phyloP scores from a whole-genome alignment of 208 protist genomes.

The Trypanosoma congolense region DNA sequence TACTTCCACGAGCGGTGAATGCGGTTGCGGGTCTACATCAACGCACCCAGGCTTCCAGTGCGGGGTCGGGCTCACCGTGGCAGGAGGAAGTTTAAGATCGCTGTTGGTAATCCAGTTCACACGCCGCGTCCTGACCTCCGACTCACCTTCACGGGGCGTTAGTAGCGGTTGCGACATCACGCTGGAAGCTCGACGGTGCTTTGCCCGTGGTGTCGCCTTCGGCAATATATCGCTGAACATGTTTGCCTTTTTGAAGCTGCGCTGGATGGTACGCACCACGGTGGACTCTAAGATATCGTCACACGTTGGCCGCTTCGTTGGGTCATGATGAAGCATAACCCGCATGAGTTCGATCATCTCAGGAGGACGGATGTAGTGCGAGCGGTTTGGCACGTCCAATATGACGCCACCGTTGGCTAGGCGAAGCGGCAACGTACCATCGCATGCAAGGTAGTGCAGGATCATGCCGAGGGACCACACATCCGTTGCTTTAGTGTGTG shows the following conservation, averaged over 20 bases:
- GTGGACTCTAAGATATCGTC: slow-evolving; percentile 70
- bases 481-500: slow-evolving; percentile 69
- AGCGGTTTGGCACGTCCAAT: slow-evolving; percentile 24
- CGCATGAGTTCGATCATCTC: slow-evolving; percentile 80
- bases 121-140: not conserved
- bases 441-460: slow-evolving; percentile 78
- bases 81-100: not conserved
- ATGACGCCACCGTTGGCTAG: slow-evolving; percentile 42
- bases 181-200: not conserved
- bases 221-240: slow-evolving; percentile 20
- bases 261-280: slow-evolving; percentile 67
- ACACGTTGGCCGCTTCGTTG: slow-evolving; percentile 62
- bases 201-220: slow-evolving; percentile 10
- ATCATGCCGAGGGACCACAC: slow-evolving; percentile 89
- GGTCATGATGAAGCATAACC: slow-evolving; percentile 71
- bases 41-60: slow-evolving; percentile 10
- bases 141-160: not conserved
- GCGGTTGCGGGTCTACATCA: slow-evolving; percentile 28
- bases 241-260: slow-evolving; percentile 55
- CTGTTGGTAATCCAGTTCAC: not conserved
- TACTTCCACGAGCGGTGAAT: slow-evolving; percentile 29
- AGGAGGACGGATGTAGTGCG: slow-evolving; percentile 46
- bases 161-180: not conserved
- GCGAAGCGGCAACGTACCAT: slow-evolving; percentile 41
- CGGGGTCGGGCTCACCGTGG: not conserved